Conservation (phyloP, 208 protist genomes). For the Leishmania amazonensis region DNA sequence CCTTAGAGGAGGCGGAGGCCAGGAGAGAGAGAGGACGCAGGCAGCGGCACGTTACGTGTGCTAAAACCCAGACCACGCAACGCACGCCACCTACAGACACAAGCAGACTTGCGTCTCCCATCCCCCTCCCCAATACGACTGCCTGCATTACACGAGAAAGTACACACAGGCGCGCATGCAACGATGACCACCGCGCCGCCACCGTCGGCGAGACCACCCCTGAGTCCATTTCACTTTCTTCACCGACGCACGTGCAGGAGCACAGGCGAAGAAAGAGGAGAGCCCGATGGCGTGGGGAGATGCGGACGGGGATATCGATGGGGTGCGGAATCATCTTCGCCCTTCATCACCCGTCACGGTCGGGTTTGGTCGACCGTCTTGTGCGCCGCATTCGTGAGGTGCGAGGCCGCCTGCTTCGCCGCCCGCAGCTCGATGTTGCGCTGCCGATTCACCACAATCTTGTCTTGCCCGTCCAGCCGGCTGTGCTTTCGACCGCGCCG, state of each 20-base stretch:
- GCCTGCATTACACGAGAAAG: constrained; percentile 2
- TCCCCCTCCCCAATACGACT: background rate
- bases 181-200: background rate
- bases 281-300: background rate
- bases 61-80: background rate
- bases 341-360: background rate
- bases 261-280: background rate
- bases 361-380: constrained; percentile 6
- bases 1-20: background rate
- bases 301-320: background rate
- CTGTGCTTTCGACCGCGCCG: constrained; percentile 12
- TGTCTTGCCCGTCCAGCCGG: constrained; percentile 33
- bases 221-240: background rate
- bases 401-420: constrained; percentile 56
- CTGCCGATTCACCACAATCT: constrained; percentile 65
- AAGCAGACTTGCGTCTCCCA: background rate
- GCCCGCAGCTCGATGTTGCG: constrained; percentile 53
- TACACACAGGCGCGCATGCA: background rate
- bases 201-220: too few relatives aligned
- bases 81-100: background rate
- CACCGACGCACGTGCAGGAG: background rate
- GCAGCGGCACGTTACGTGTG: background rate
- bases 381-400: constrained; percentile 34
- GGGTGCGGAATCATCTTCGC: background rate
- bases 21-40: background rate